Evolutionary conservation across 208 protist species (phyloP).

Genomic region (Crithidia mellificae): DNA sequence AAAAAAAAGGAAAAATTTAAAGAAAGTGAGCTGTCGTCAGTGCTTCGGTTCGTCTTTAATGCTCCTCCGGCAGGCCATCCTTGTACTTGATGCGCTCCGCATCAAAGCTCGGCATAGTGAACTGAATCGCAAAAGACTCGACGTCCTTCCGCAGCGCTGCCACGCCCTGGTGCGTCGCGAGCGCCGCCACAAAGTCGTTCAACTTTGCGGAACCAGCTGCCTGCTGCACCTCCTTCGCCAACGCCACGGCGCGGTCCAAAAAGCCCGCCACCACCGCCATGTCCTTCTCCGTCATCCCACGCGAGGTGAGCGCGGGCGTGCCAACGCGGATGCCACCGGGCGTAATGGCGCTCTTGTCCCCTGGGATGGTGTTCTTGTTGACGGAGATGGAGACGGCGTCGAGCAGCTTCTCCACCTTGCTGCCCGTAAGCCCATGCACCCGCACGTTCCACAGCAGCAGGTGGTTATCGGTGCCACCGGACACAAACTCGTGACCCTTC

Average conservation of each 20-base stretch:
- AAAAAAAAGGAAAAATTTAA: slow-evolving; percentile 11
- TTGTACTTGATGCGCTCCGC: slow-evolving; percentile 69
- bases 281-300: slow-evolving; percentile 92
- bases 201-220: slow-evolving; percentile 57
- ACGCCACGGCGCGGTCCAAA: slow-evolving; percentile 82
- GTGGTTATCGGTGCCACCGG: slow-evolving; percentile 98
- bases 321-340: slow-evolving; percentile 96
- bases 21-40: too few species aligned
- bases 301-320: slow-evolving; percentile 95
- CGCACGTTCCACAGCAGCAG: slow-evolving; percentile 97
- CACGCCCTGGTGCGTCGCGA: slow-evolving; percentile 44
- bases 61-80: slow-evolving; percentile 48
- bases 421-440: slow-evolving; percentile 92
- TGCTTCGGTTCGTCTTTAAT: too few species aligned
- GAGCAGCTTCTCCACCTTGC: slow-evolving; percentile 96
- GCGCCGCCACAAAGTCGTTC: slow-evolving; percentile 72
- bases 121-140: slow-evolving; percentile 74
- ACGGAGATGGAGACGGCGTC: slow-evolving; percentile 91
- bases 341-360: slow-evolving; percentile 92
- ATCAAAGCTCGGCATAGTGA: slow-evolving; percentile 90
- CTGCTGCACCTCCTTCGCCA: slow-evolving; percentile 78
- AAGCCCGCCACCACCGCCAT: slow-evolving; percentile 91
- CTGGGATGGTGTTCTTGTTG: slow-evolving; percentile 98
- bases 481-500: slow-evolving; percentile 93
- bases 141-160: slow-evolving; percentile 77